These are phyloP conservation scores for Colletotrichum agaves DNA, from an alignment of 2,329 filamentous ascomycete species.

Conservation along the genomic window DNA sequence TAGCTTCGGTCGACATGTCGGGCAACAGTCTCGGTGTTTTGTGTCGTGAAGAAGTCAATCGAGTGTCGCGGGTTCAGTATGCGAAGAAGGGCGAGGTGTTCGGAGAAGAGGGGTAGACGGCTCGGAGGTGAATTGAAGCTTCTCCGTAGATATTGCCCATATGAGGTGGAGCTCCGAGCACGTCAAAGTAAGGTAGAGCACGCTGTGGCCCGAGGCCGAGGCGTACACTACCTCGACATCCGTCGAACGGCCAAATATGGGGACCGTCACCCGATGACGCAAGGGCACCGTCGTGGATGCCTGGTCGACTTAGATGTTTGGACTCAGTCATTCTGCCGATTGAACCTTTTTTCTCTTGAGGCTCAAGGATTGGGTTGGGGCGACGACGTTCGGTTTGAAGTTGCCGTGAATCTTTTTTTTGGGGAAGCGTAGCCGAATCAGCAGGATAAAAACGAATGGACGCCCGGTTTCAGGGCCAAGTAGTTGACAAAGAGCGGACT, in stretches of 20 bases:
- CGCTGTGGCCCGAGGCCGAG: slow-evolving; percentile 9
- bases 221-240: neutral
- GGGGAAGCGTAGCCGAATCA: neutral
- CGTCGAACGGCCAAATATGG: neutral
- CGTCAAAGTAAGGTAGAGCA: slow-evolving; percentile 23
- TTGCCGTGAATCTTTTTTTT: neutral
- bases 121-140: slow-evolving; percentile 24
- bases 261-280: neutral
- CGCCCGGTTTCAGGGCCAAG: neutral
- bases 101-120: slow-evolving; percentile 31
- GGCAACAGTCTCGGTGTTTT: neutral
- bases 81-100: slow-evolving; percentile 15
- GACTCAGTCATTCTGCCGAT: slow-evolving; percentile 1
- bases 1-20: slow-evolving; percentile 73
- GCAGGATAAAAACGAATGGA: slow-evolving; percentile 5
- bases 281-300: neutral
- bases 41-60: neutral
- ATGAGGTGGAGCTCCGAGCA: slow-evolving; percentile 26
- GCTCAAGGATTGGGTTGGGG: neutral
- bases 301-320: neutral
- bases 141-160: slow-evolving; percentile 5
- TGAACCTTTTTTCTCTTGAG: neutral
- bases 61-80: neutral
- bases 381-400: neutral
- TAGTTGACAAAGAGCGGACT: no score